These are phyloP conservation scores for Hygrophila difformis DNA, from an alignment of 257 asterid genomes.

Conservation along the genomic window DNA sequence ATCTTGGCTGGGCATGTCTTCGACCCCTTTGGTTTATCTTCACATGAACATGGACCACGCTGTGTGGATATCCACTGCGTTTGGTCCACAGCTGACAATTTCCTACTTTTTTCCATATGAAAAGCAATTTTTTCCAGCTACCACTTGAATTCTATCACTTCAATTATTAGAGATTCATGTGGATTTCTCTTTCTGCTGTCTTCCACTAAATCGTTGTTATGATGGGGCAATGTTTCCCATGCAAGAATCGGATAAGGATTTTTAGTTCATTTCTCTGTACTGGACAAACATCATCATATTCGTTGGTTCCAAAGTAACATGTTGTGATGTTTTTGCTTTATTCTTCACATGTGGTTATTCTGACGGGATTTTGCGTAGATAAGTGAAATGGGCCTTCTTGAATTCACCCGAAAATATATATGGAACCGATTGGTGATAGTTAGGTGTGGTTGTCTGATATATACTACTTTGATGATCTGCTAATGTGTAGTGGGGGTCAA, in stretches of 20 bases:
- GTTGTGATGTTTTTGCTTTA: too few species aligned
- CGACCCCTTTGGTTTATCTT: slow-evolving; percentile 19
- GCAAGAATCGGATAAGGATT: slow-evolving; percentile 8
- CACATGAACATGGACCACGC: slow-evolving; percentile 37
- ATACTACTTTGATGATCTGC: too few species aligned
- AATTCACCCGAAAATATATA: too few species aligned
- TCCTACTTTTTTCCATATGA: slow-evolving; percentile 18
- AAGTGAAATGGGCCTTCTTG: too few species aligned
- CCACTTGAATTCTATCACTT: slow-evolving; percentile 18
- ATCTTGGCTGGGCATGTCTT: slow-evolving; percentile 10
- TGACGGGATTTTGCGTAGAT: too few species aligned
- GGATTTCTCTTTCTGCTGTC: slow-evolving; percentile 12
- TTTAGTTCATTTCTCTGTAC: not conserved
- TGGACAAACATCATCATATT: not conserved
- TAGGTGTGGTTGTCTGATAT: too few species aligned
- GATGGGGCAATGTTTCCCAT: slow-evolving; percentile 4
- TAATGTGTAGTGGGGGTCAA: too few species aligned
- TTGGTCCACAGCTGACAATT: slow-evolving; percentile 45
- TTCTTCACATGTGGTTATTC: too few species aligned
- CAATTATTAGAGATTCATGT: slow-evolving; percentile 23
- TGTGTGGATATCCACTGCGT: slow-evolving; percentile 26
- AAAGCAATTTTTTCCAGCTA: slow-evolving; percentile 29
- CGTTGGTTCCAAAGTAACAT: too few species aligned
- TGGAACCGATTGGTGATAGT: too few species aligned
- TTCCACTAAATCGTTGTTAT: slow-evolving; percentile 3